A percentile compares a stretch with the other conserved stretches of the same genome.
phyloP scores from a whole-genome alignment of 495 filamentous ascomycete species.

The Podospora pseudocomata region DNA sequence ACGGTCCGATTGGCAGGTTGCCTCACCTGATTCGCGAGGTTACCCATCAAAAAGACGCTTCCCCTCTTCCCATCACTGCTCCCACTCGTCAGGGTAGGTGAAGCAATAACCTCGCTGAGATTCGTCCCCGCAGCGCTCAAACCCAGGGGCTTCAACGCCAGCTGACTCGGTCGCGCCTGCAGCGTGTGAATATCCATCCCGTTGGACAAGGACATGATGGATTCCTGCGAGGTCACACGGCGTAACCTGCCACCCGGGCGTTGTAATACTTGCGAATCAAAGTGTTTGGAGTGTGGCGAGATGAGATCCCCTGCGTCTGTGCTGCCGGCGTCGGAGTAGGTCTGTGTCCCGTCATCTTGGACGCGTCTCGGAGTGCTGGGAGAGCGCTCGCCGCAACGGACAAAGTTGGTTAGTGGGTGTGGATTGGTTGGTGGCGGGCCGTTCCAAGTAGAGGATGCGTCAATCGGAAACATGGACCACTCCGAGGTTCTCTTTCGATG shows the following conservation, averaged over 20 bases:
- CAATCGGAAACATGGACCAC: constrained; percentile 37
- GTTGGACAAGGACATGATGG: constrained; percentile 52
- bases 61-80: constrained; percentile 33
- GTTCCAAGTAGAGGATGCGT: constrained; percentile 12
- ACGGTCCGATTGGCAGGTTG: constrained; percentile 21
- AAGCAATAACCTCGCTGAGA: constrained; percentile 40
- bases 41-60: constrained; percentile 39
- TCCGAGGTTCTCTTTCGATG: constrained; percentile 54
- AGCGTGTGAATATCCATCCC: constrained; percentile 55
- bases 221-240: constrained; percentile 50
- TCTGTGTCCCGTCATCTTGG: neutral
- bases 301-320: constrained; percentile 4
- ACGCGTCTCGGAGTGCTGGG: constrained; percentile 15
- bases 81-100: constrained; percentile 37
- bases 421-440: constrained; percentile 6
- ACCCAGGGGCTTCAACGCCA: constrained; percentile 45
- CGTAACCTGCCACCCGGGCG: constrained; percentile 27
- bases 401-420: constrained; percentile 15
- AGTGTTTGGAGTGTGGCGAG: constrained; percentile 19
- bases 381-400: constrained; percentile 9
- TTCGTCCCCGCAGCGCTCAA: constrained; percentile 41
- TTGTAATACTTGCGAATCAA: constrained; percentile 18
- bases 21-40: constrained; percentile 31
- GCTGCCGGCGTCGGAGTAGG: constrained; percentile 11
- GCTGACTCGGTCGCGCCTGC: constrained; percentile 49